Evolutionary conservation across 139 green algal genomes (phyloP).

Genomic region (Chlamydomonas sp.): DNA sequence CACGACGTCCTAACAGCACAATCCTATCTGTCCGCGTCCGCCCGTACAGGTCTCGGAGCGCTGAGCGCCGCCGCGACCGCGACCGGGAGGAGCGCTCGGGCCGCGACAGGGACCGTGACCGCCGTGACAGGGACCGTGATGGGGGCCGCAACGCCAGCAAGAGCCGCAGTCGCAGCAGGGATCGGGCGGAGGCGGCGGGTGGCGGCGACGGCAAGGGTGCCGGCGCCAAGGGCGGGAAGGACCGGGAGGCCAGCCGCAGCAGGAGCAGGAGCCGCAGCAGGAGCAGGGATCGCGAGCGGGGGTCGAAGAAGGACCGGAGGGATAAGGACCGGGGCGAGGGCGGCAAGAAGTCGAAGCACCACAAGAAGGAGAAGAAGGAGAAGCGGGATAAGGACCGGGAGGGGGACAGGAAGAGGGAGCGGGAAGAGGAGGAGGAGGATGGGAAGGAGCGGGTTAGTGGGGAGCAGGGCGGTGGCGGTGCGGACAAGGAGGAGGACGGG

Average conservation of each 20-base stretch:
- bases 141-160: not conserved
- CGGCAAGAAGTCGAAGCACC: slow-evolving; percentile 12
- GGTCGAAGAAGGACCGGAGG: not conserved
- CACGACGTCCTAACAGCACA: too few species aligned
- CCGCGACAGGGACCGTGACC: not conserved
- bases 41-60: not conserved
- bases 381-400: slow-evolving; percentile 13
- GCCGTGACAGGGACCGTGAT: not conserved
- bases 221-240: not conserved
- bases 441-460: not conserved
- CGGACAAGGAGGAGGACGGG: not conserved
- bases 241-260: not conserved
- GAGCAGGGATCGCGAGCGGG: not conserved
- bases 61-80: not conserved
- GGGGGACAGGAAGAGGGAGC: not conserved
- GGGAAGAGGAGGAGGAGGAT: not conserved
- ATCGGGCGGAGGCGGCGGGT: too few species aligned
- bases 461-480: not conserved
- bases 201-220: too few species aligned
- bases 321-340: not conserved
- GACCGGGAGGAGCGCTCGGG: too few species aligned
- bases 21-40: too few species aligned
- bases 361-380: slow-evolving; percentile 33
- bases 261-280: not conserved
- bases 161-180: too few species aligned